Evolutionary conservation across 352 stramenopile species (phyloP).

Genomic region (Elongisporangium senticosum): DNA sequence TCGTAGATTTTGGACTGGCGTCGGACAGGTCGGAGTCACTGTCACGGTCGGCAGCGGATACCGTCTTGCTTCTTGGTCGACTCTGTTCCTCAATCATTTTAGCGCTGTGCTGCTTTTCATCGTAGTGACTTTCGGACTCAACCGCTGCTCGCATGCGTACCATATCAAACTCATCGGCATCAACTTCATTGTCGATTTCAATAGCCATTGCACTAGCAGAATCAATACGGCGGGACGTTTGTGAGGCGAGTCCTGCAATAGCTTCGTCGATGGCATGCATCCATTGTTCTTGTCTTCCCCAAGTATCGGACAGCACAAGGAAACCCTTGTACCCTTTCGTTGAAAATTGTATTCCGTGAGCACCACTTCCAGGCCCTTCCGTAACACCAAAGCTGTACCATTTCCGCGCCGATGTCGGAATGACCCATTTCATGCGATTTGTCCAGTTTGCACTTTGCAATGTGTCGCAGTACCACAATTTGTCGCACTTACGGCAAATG

Average conservation of each 20-base stretch:
- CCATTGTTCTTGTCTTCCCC: constrained; percentile 84
- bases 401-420: constrained; percentile 78
- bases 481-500: constrained; percentile 83
- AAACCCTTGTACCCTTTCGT: constrained; percentile 89
- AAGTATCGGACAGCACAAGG: constrained; percentile 81
- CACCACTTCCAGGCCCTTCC: constrained; percentile 73
- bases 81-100: neutral
- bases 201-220: constrained; percentile 74
- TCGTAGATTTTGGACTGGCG: neutral
- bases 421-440: constrained; percentile 88
- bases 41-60: neutral
- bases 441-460: constrained; percentile 78
- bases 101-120: constrained; percentile 6
- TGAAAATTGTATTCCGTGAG: constrained; percentile 80
- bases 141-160: constrained; percentile 6
- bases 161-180: constrained; percentile 71
- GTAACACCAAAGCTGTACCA: constrained; percentile 85
- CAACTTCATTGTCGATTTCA: constrained; percentile 87
- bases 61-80: neutral
- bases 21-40: neutral
- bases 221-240: constrained; percentile 54
- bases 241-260: constrained; percentile 54
- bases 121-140: constrained; percentile 21
- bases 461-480: constrained; percentile 86
- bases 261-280: constrained; percentile 80